Conservation (phyloP, 495 filamentous ascomycete species). For the Xylaria flabelliformis region DNA sequence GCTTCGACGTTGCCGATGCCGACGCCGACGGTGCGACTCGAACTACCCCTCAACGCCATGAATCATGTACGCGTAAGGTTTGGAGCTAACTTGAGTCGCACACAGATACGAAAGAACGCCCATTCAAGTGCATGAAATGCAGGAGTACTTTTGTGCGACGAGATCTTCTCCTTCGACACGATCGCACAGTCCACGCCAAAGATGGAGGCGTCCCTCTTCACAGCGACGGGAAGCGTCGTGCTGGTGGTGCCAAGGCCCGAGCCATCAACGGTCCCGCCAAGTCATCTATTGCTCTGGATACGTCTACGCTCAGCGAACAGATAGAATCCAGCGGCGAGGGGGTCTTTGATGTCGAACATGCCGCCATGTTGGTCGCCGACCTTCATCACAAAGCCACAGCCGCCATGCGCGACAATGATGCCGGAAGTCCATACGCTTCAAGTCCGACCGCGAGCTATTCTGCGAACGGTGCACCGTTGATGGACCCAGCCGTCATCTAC, state of each 20-base stretch:
- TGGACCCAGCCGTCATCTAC: conserved; percentile 75
- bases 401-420: conserved; percentile 65
- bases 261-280: conserved; percentile 74
- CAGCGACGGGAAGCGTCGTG: conserved; percentile 90
- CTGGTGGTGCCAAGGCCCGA: conserved; percentile 68
- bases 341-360: conserved; percentile 96
- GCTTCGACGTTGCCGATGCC: conserved; percentile 7
- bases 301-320: conserved; percentile 83
- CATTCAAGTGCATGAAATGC: conserved; percentile 98
- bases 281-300: conserved; percentile 82
- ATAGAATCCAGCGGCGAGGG: conserved; percentile 93
- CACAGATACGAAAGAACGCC: conserved; percentile 96
- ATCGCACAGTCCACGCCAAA: conserved; percentile 98
- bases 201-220: conserved; percentile 95
- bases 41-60: conserved; percentile 35
- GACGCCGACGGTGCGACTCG: conserved; percentile 24
- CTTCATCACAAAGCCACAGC: conserved; percentile 96
- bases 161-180: conserved; percentile 94
- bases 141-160: conserved; percentile 97
- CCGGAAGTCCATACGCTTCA: conserved; percentile 63
- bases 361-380: conserved; percentile 98
- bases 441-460: conserved; percentile 77
- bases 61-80: conserved; percentile 17
- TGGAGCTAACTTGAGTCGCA: conserved; percentile 32
- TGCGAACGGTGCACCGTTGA: conserved; percentile 67